phyloP scores from a whole-genome alignment of 116 monocot species.

The Trichopus zeylanicus region DNA sequence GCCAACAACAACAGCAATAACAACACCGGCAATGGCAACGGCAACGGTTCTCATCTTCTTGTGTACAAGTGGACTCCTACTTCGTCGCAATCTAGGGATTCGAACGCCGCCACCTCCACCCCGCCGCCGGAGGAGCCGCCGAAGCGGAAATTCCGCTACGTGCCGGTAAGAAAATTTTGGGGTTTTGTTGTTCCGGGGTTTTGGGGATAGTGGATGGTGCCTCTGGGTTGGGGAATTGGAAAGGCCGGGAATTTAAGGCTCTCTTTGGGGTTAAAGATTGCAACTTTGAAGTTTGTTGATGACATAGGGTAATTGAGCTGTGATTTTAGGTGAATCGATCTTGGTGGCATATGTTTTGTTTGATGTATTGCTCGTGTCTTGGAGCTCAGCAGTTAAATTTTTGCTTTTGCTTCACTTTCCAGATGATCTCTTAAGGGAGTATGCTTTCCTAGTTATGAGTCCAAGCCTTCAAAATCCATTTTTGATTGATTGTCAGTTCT shows the following conservation, averaged over 20 bases:
- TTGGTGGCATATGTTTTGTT: neutral
- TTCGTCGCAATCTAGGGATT: slow-evolving; percentile 11
- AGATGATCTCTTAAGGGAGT: no score
- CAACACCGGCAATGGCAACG: slow-evolving; percentile 9
- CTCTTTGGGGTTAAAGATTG: no score
- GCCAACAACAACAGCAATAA: slow-evolving; percentile 13
- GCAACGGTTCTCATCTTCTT: slow-evolving; percentile 41
- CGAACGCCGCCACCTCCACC: neutral
- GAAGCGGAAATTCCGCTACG: slow-evolving; percentile 59
- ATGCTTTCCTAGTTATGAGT: neutral
- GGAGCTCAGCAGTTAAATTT: no score
- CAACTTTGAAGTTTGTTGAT: no score
- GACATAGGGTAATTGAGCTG: no score
- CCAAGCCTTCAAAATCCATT: neutral
- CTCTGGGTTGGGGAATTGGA: no score
- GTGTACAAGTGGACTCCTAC: slow-evolving; percentile 81
- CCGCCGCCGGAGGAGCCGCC: slow-evolving; percentile 31
- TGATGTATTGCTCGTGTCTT: no score
- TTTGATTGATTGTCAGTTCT: neutral
- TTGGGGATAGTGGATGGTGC: no score
- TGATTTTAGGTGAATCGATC: no score
- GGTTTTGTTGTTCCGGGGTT: neutral
- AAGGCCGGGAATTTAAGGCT: no score
- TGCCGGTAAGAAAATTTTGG: slow-evolving; percentile 39
- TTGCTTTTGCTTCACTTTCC: no score